A percentile compares a stretch with the other conserved stretches of the same genome.
phyloP scores from a whole-genome alignment of 345 rosid species.

The Hibiscus trionum region DNA sequence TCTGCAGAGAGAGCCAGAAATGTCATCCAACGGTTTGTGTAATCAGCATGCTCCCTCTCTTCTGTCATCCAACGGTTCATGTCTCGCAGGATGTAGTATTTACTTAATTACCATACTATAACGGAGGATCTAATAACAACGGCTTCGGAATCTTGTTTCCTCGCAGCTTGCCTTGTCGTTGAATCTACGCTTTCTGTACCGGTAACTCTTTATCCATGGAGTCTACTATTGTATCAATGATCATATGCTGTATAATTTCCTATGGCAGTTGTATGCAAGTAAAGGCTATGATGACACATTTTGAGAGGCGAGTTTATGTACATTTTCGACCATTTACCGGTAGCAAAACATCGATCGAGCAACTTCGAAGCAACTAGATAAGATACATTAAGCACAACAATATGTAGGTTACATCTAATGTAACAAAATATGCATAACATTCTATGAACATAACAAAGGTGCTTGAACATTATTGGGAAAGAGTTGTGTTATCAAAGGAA shows the following conservation, averaged over 20 bases:
- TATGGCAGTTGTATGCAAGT: no score
- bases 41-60: slow-evolving; percentile 63
- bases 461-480: not conserved
- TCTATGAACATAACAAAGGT: not conserved
- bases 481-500: not conserved
- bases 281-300: no score
- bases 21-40: slow-evolving; percentile 32
- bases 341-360: no score
- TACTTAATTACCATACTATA: not conserved
- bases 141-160: not conserved
- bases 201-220: not conserved
- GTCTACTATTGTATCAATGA: not conserved
- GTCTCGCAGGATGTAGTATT: not conserved
- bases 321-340: no score
- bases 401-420: no score
- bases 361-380: no score
- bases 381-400: no score
- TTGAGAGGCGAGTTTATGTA: no score
- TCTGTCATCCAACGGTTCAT: slow-evolving; percentile 44
- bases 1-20: slow-evolving; percentile 35
- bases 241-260: not conserved
- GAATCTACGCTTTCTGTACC: not conserved
- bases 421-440: not conserved
- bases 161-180: not conserved
- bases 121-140: not conserved